phyloP scores from a whole-genome alignment of 169 alveolate species.

The Plasmodium malariae region DNA sequence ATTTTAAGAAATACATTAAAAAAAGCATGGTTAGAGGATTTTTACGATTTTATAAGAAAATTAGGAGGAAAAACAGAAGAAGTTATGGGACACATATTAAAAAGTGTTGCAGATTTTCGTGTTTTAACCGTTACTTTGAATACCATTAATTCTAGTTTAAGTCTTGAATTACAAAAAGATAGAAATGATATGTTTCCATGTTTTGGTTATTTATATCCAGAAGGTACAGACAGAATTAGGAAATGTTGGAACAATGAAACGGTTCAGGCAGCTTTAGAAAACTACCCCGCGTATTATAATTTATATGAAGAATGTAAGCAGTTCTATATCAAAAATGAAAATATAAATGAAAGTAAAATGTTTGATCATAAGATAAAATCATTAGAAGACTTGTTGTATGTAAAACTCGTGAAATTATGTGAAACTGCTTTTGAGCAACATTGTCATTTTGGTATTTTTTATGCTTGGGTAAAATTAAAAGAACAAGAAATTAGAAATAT shows the following conservation, averaged over 20 bases:
- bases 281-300: conserved; percentile 89
- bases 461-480: conserved; percentile 97
- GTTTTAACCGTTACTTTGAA: conserved; percentile 87
- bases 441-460: conserved; percentile 96
- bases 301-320: conserved; percentile 91
- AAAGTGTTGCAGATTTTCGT: conserved; percentile 91
- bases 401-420: conserved; percentile 94
- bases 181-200: conserved; percentile 91
- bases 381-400: conserved; percentile 97
- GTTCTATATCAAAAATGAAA: conserved; percentile 78
- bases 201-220: conserved; percentile 93
- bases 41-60: conserved; percentile 92
- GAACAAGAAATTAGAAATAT: conserved; percentile 98
- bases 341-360: conserved; percentile 47
- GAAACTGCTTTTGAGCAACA: conserved; percentile 97
- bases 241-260: conserved; percentile 93
- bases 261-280: conserved; percentile 92
- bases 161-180: conserved; percentile 81
- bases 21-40: conserved; percentile 97
- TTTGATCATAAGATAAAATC: conserved; percentile 79
- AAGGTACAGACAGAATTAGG: conserved; percentile 92
- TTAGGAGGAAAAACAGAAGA: conserved; percentile 93
- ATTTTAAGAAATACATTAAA: conserved; percentile 93
- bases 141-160: conserved; percentile 82
- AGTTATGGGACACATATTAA: conserved; percentile 94